Evolutionary conservation across 768 basidiomycete species (phyloP), one percentile per base, ranked within the genome.

Genomic region (Lyophyllum semitale): DNA sequence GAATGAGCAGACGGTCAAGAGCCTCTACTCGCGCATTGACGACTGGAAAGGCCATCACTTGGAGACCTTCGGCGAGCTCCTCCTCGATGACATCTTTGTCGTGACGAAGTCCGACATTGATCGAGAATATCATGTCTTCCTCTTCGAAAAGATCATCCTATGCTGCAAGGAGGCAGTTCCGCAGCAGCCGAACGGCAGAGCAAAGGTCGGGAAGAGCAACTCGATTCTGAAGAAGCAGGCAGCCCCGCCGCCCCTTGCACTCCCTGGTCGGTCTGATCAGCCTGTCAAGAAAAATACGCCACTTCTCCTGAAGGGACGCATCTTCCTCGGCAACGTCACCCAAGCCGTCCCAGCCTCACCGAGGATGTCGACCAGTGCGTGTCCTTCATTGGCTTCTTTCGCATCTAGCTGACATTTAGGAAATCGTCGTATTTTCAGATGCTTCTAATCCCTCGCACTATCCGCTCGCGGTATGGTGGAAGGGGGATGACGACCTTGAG

Each of bases 11-110:
- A 97, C 94, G 4, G 94, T 97, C 53, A 85, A 89, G 71, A 91
- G 88, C 63, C 83, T 99, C 8, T 80, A 87, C 58, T 76, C 77
- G 26, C 87, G 97, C 42, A 94, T 99, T 44, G 93, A 95, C 60
- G 97, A 99, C 70, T 99, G 97, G 97, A 98, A 98, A 71, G 96
- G 96, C 11, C 97, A 99, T 71, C 92, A 96, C 63, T 81, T 98
- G 35, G 86, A 86, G 62, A 91, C 94, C 69, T 98, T 99, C 60
- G 97, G 97, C 57, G 86, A 92, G 62, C 88, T 99, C 51, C 81
- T 96, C 30, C 83, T 98, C 27, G 95, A 98, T 68, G 97, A 98
- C 68, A 83, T 94, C 53, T 98, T 98, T 71, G 85, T 88, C 54
- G 97, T 98, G 54, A 96, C 91, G 63, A 99, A 98, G 73, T 91